Percentiles rank a stretch among this genome's conserved stretches.
phyloP scores from a whole-genome alignment of 805 yeast genomes.

The Candida adriatica region DNA sequence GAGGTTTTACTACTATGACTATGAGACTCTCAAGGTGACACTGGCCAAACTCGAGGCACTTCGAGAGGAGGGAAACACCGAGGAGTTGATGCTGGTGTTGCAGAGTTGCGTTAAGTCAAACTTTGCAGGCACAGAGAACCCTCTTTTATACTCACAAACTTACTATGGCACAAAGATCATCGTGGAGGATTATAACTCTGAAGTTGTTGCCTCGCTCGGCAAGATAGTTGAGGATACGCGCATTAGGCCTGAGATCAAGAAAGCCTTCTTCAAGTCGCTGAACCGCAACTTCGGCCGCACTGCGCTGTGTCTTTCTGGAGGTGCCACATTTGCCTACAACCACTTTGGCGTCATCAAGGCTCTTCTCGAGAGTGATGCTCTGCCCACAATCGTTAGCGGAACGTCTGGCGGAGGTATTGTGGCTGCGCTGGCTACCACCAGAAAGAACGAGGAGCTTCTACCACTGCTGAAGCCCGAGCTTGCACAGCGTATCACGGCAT shows the following conservation, averaged over 20 bases:
- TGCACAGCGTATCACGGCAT: constrained; percentile 60
- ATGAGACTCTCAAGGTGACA: constrained; percentile 46
- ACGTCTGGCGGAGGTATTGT: constrained; percentile 79
- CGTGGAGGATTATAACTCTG: constrained; percentile 46
- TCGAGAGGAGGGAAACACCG: constrained; percentile 25
- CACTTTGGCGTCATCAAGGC: constrained; percentile 77
- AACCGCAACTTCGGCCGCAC: constrained; percentile 64
- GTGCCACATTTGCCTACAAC: constrained; percentile 71
- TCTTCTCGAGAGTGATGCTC: constrained; percentile 53
- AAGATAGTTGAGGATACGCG: constrained; percentile 32
- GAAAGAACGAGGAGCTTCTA: constrained; percentile 60
- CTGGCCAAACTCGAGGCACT: constrained; percentile 31
- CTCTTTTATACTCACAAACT: constrained; percentile 63
- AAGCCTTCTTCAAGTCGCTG: constrained; percentile 47
- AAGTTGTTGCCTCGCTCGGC: constrained; percentile 43
- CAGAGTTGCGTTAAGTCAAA: constrained; percentile 66
- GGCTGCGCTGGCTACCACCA: constrained; percentile 64
- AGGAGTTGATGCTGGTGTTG: constrained; percentile 46
- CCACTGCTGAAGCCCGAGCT: constrained; percentile 49
- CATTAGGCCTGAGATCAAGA: constrained; percentile 36
- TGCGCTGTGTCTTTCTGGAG: constrained; percentile 70
- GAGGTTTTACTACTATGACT: constrained; percentile 61
- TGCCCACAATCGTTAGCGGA: constrained; percentile 68
- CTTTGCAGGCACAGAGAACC: constrained; percentile 74
- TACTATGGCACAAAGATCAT: constrained; percentile 67